A percentile compares a stretch with the other conserved stretches of the same genome.
These are phyloP conservation scores for Phyllosticta paracitricarpa DNA, from an alignment of 2,329 filamentous ascomycete species.

Conservation along the genomic window DNA sequence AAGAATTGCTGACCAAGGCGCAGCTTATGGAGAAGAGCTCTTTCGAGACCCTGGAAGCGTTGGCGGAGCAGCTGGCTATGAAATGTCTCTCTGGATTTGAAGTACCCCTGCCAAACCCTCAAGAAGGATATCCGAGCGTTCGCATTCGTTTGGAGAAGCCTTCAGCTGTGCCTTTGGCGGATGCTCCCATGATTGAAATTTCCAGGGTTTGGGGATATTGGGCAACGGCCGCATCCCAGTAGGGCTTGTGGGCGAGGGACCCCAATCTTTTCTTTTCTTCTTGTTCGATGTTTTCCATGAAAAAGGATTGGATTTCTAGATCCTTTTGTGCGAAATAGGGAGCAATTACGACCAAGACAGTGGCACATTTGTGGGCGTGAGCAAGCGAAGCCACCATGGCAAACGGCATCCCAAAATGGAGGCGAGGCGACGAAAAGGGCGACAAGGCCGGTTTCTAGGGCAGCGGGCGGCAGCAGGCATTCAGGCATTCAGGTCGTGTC, in stretches of 20 bases:
- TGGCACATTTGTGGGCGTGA: not conserved
- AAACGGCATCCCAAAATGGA: not conserved
- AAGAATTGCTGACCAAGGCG: not conserved
- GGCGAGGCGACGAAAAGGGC: not conserved
- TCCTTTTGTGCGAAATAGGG: not conserved
- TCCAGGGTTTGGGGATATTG: conserved; percentile 12
- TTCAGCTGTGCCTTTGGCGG: conserved; percentile 61
- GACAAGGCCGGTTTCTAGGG: not conserved
- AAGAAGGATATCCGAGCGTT: not conserved
- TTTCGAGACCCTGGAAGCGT: conserved; percentile 39
- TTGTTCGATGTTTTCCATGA: not conserved
- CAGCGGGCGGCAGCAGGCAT: not conserved
- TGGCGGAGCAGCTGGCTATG: conserved; percentile 30
- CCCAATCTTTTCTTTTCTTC: not conserved
- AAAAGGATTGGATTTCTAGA: not conserved
- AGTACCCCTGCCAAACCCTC: conserved; percentile 37
- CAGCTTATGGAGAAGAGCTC: conserved; percentile 33
- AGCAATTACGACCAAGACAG: not conserved
- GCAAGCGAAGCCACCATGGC: not conserved
- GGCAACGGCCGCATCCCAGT: not conserved
- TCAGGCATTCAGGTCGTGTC: not conserved
- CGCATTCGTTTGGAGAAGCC: conserved; percentile 60
- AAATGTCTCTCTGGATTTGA: conserved; percentile 17
- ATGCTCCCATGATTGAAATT: conserved; percentile 59
- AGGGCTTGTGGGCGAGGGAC: not conserved